Evolutionary conservation across 176 grass and related monocot genomes (phyloP), one percentile per base, ranked within the genome.

Genomic region (Chloris gayana): DNA sequence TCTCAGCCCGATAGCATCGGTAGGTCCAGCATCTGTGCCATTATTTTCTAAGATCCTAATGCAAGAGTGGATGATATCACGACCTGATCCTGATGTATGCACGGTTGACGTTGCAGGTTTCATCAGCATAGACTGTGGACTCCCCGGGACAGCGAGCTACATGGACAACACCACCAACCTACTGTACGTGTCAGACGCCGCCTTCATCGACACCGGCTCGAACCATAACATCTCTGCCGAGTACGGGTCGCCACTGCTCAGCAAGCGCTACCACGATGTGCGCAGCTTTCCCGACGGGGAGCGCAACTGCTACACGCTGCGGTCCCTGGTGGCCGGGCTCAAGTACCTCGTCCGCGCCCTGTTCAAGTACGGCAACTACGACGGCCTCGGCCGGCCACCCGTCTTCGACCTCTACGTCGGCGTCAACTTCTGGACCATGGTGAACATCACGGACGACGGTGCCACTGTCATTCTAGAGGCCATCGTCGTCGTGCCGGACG

Each of bases 81-180:
- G 35, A 6, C 7, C 4, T 6, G 35, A 37, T 37, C 35, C 35
- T 6, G 7, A 37, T 37, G 5, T 5, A 37, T 37, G 35, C 7
- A 6, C 35, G 35, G 51, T 54, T 8, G n/a, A n/a, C n/a, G 3
- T 7, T 26, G 32, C 35, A 89, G 90, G 85, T 73, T 94, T 91
- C 85, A 84, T 94, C n/a, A 91, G 29, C 82, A 84, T 94, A 45
- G 88, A 91, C 76, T 90, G 91, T 5, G 91, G 91, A 8, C 37
- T 90, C 4, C 29, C 73, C 35, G 72, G 50, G 51, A 81, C 84
- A 15, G 65, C 42, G 68, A 81, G 77, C 42, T 85, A 82, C 53
- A 50, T 63, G 35, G 84, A 76, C 58, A 27, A 64, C 50, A 10
- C 10, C 25, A 87, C 50, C 22, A 87, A 64, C 33, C 19, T 93